Evolutionary conservation across 495 filamentous ascomycete species (phyloP), one percentile per base, ranked within the genome.

Genomic region (Aspergillus indologenus): DNA sequence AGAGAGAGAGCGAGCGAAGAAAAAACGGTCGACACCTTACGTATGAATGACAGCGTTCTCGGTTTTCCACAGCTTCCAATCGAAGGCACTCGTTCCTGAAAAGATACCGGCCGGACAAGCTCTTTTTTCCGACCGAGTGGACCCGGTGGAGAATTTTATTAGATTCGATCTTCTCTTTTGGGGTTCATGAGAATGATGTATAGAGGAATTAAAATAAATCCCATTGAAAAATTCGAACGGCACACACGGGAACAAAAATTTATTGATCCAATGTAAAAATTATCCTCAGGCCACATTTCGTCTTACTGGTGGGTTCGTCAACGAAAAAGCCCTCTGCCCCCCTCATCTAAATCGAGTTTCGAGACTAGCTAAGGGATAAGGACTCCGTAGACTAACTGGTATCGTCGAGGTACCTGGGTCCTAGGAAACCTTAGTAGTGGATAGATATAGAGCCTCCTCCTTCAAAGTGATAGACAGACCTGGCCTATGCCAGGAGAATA

Each of bases 111-210:
- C 34, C 34, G 59, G 60, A 62, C 54, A 66, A 69, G 66, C 62
- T 68, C 69, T 65, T 69, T 72, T 71, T 72, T 68, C 69, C 70
- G 72, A 71, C 57, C 53, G 21, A 61, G 67, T 71, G 69, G 67
- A 68, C 67, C 62, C 20, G 42, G 63, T 64, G 65, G 61, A 64
- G 65, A 53, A 20, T 50, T 57, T 59, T 15, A 40, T 63, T 68
- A 66, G 72, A 66, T 67, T 67, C 70, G 70, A 73, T 75, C 70
- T 69, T 57, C 51, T 60, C 67, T 60, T 64, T 59, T 52, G 52
- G 48, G 34, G 34, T 46, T 61, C 53, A 57, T 67, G 42, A 43
- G 61, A 61, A 55, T 60, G 58, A 60, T 62, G 61, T 68, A 60
- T 63, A 54, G 52, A 50, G n/a, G n/a, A n/a, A n/a, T n/a, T n/a